phyloP scores from a whole-genome alignment of 2,329 filamentous ascomycete genomes.

The Clonostachys solani region DNA sequence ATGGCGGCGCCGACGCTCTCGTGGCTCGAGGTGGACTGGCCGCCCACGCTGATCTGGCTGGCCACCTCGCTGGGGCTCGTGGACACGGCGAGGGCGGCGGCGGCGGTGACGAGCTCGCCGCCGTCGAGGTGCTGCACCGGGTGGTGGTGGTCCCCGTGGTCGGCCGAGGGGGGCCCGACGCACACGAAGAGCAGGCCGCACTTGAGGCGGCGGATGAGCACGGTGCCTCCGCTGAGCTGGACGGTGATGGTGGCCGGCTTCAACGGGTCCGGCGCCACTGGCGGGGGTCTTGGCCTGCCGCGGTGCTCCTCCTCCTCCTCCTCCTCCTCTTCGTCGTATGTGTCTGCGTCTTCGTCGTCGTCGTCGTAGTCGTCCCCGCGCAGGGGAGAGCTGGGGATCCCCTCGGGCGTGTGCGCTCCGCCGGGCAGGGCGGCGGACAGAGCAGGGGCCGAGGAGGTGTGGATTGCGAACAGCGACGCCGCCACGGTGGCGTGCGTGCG shows the following conservation, averaged over 20 bases:
- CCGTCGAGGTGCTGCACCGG: constrained; percentile 7
- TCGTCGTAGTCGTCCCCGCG: constrained; percentile 14
- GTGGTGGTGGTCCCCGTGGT: constrained; percentile 7
- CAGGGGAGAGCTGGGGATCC: constrained; percentile 14
- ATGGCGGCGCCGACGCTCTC: constrained; percentile 34
- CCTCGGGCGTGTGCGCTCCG: constrained; percentile 17
- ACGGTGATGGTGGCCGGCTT: constrained; percentile 46
- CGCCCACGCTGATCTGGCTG: constrained; percentile 39
- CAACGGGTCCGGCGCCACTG: constrained; percentile 8
- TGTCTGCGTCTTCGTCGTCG: constrained; percentile 9
- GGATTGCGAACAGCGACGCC: constrained; percentile 56
- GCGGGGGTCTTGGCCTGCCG: background rate
- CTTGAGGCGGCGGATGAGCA: constrained; percentile 52
- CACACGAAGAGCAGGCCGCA: constrained; percentile 61
- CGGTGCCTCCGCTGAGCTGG: constrained; percentile 53
- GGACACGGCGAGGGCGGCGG: constrained; percentile 7
- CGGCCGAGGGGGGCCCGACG: constrained; percentile 38
- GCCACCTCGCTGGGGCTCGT: constrained; percentile 35
- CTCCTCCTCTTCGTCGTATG: constrained; percentile 12
- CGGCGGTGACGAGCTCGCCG: constrained; percentile 4
- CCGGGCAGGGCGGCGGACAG: constrained; percentile 36
- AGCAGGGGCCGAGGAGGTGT: constrained; percentile 38
- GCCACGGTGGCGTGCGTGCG: constrained; percentile 62
- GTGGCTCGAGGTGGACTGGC: constrained; percentile 34
- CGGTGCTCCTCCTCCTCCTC: constrained; percentile 7